Conservation (phyloP, 2,329 filamentous ascomycete genomes). For the Verticillium dahliae region DNA sequence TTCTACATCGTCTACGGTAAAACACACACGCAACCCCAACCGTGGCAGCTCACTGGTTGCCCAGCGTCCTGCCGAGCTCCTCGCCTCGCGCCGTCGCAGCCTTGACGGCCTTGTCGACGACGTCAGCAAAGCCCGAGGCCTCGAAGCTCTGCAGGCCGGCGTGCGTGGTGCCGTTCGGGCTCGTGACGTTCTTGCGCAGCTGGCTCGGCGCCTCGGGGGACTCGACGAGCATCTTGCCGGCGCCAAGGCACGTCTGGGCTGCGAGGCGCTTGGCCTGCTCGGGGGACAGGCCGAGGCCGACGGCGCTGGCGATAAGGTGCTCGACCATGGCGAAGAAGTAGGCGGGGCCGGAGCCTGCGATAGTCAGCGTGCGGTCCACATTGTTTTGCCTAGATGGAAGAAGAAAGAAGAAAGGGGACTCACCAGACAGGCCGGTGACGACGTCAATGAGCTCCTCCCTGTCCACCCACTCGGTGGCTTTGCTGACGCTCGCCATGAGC, state of each 20-base stretch:
- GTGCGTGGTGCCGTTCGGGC: conserved; percentile 44
- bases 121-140: conserved; percentile 31
- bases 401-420: conserved; percentile 8
- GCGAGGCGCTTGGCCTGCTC: conserved; percentile 44
- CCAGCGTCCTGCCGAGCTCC: conserved; percentile 32
- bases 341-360: conserved; percentile 39
- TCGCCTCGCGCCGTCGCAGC: conserved; percentile 34
- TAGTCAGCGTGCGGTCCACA: neutral
- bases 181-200: conserved; percentile 44
- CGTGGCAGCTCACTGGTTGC: conserved; percentile 4
- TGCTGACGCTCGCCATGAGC: conserved; percentile 38
- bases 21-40: neutral
- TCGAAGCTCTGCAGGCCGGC: conserved; percentile 43
- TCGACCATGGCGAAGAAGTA: conserved; percentile 50
- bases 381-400: neutral
- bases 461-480: conserved; percentile 42
- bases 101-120: conserved; percentile 38
- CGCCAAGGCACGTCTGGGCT: conserved; percentile 44
- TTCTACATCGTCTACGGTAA: neutral
- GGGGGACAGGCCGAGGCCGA: conserved; percentile 33
- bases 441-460: conserved; percentile 42
- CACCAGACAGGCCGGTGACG: conserved; percentile 42
- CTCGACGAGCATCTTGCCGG: conserved; percentile 42
- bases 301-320: conserved; percentile 38
- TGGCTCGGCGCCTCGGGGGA: conserved; percentile 37